Percentiles rank a stretch among this genome's conserved stretches.
Evolutionary conservation across 345 rosid species (phyloP).

Genomic region (Passiflora organensis): DNA sequence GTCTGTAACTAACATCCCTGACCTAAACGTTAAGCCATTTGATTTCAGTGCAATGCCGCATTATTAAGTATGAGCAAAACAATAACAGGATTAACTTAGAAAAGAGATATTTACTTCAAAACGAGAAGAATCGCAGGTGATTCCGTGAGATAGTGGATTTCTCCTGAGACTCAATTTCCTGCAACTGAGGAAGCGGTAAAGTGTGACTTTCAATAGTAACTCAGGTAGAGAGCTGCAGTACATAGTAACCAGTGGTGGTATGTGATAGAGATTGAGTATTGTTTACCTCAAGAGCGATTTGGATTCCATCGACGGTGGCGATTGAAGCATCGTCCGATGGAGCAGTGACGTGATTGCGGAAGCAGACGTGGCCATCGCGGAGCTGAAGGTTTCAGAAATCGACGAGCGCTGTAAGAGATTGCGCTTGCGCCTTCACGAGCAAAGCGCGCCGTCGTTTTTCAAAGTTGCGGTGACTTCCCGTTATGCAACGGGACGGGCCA

Average conservation of each 20-base stretch:
- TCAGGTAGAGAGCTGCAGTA: not conserved
- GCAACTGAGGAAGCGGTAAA: not conserved
- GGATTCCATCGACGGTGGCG: not conserved
- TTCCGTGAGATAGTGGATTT: constrained; percentile 11
- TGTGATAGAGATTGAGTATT: no score
- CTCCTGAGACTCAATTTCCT: constrained; percentile 29
- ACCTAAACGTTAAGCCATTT: constrained; percentile 25
- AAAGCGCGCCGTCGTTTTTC: no score
- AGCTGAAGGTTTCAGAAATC: not conserved
- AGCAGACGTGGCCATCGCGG: not conserved
- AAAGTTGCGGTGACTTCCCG: no score
- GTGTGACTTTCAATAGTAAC: not conserved
- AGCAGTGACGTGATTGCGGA: not conserved
- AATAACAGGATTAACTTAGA: not conserved
- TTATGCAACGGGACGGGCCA: no score
- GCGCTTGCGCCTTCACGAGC: no score
- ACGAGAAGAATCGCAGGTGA: constrained; percentile 58
- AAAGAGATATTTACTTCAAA: constrained; percentile 46
- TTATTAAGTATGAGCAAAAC: not conserved
- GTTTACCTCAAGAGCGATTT: no score
- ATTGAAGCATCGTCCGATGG: not conserved
- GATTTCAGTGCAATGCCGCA: constrained; percentile 11
- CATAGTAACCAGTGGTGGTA: no score
- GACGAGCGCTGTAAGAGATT: no score
- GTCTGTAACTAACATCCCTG: constrained; percentile 62